These are phyloP conservation scores for Phytophthora pluvialis DNA, from an alignment of 352 stramenopile genomes.

Conservation along the genomic window DNA sequence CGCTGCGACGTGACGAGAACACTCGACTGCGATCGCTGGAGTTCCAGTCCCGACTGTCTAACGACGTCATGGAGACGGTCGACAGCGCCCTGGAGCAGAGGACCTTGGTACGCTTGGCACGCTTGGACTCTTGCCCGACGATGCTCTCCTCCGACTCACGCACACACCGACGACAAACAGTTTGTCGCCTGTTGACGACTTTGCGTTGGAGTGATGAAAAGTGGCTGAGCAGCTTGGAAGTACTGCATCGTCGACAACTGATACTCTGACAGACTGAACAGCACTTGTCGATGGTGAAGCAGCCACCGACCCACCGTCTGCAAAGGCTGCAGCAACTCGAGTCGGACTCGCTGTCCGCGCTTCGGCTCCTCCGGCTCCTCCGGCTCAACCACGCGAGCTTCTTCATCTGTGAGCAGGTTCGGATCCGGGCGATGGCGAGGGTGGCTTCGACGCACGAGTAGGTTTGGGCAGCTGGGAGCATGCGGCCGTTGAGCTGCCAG, in stretches of 20 bases:
- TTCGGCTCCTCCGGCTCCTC: too few species aligned
- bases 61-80: conserved; percentile 15
- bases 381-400: conserved; percentile 21
- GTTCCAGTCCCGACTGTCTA: conserved; percentile 16
- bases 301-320: conserved; percentile 15
- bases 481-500: conserved; percentile 32
- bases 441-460: conserved; percentile 23
- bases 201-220: conserved; percentile 21
- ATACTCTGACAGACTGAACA: conserved; percentile 34
- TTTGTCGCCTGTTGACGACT: conserved; percentile 21
- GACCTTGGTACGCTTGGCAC: neutral
- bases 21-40: conserved; percentile 8
- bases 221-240: conserved; percentile 18
- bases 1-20: conserved; percentile 6
- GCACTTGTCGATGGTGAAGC: conserved; percentile 19
- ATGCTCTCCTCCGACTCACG: conserved; percentile 24
- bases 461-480: conserved; percentile 10
- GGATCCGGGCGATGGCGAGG: conserved; percentile 19
- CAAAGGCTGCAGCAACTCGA: conserved; percentile 34
- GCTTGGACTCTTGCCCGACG: conserved; percentile 1
- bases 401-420: conserved; percentile 25
- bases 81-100: conserved; percentile 10
- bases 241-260: conserved; percentile 26
- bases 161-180: conserved; percentile 34
- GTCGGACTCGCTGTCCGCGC: neutral